Percentiles rank a stretch among this genome's conserved stretches.
These are phyloP conservation scores for Sarcodon aspratus DNA, from an alignment of 768 basidiomycete species.

Conservation along the genomic window DNA sequence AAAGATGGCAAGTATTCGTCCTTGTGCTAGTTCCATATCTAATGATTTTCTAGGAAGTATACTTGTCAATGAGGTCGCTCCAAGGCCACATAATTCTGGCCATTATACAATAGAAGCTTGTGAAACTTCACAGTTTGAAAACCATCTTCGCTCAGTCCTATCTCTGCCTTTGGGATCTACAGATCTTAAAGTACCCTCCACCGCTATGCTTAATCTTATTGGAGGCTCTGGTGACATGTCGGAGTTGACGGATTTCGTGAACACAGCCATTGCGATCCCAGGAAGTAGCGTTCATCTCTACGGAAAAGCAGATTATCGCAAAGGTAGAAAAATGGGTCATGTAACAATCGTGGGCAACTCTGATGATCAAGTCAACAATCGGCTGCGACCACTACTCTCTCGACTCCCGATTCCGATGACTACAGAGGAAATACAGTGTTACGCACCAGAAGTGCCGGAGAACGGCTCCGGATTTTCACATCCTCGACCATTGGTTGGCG, in stretches of 20 bases:
- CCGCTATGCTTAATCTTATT: conserved; percentile 92
- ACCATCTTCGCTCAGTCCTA: conserved; percentile 92
- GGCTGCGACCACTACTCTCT: conserved; percentile 65
- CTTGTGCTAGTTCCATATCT: background rate
- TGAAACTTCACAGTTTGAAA: conserved; percentile 92
- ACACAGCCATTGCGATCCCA: conserved; percentile 53
- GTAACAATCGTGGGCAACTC: conserved; percentile 79
- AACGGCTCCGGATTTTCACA: conserved; percentile 46
- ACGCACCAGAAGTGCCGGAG: conserved; percentile 34
- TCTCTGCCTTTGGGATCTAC: conserved; percentile 85
- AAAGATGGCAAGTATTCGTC: conserved; percentile 32
- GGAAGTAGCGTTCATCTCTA: conserved; percentile 86
- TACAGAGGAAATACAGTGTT: conserved; percentile 36
- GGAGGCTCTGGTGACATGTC: conserved; percentile 62
- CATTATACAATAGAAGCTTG: conserved; percentile 99
- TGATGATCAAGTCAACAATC: conserved; percentile 58
- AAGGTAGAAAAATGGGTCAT: conserved; percentile 97
- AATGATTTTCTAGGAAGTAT: conserved; percentile 41
- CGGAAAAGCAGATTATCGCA: conserved; percentile 84
- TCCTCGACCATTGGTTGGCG: conserved; percentile 67
- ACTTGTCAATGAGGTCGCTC: conserved; percentile 93
- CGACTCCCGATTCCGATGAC: conserved; percentile 38
- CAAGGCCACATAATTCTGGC: conserved; percentile 95
- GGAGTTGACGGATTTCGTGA: conserved; percentile 42
- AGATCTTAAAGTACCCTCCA: conserved; percentile 72